These are phyloP conservation scores for Heliamphora pulchella DNA, from an alignment of 179 eudicot genomes.

Conservation along the genomic window DNA sequence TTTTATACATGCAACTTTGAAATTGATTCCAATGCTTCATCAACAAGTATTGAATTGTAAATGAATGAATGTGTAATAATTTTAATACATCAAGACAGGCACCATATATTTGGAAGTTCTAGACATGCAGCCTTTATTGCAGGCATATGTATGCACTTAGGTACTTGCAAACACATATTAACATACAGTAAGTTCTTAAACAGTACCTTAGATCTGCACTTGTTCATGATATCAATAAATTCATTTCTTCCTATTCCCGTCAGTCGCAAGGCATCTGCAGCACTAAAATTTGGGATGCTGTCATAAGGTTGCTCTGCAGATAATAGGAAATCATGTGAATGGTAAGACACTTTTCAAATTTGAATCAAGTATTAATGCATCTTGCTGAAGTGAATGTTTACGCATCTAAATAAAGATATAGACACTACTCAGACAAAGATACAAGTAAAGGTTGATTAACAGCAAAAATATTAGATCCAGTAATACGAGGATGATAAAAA, in stretches of 20 bases:
- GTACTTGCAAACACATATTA: neutral
- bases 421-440: neutral
- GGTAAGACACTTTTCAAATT: neutral
- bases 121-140: too few relatives aligned
- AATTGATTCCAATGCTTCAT: neutral
- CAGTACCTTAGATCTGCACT: constrained; percentile 94
- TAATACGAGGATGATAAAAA: neutral
- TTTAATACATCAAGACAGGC: neutral
- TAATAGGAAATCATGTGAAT: constrained; percentile 3
- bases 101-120: neutral
- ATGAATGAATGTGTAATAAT: neutral
- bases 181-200: constrained; percentile 6
- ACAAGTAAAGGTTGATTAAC: constrained; percentile 2
- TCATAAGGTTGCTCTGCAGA: constrained; percentile 96
- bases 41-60: neutral
- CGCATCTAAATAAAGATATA: neutral
- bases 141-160: neutral
- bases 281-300: constrained; percentile 96
- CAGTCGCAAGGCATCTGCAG: constrained; percentile 95
- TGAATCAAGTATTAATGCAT: neutral
- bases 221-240: constrained; percentile 98
- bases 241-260: constrained; percentile 97
- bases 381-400: neutral
- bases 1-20: neutral
- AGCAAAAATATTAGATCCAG: neutral